Evolutionary conservation across 208 protist species (phyloP).

Genomic region (Acanthamoeba divionensis): DNA sequence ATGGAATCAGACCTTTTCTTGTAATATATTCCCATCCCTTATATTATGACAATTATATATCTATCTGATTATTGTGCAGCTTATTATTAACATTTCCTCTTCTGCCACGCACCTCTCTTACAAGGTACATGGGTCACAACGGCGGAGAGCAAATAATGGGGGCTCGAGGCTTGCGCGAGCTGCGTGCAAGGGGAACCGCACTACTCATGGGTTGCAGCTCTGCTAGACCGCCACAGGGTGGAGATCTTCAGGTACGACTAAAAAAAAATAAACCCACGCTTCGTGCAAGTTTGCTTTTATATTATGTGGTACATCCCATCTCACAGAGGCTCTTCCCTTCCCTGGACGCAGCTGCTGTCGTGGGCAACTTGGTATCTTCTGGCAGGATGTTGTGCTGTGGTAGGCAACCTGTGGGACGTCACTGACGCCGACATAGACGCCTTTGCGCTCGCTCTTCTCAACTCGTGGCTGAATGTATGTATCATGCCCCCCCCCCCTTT

Average conservation of each 20-base stretch:
- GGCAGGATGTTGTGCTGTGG: slow-evolving; percentile 69
- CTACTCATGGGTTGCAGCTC: slow-evolving; percentile 80
- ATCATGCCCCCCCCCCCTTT: too few species aligned
- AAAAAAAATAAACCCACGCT: too few species aligned
- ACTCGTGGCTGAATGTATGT: slow-evolving; percentile 68
- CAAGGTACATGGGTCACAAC: slow-evolving; percentile 70
- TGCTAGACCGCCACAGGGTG: slow-evolving; percentile 58
- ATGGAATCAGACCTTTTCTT: slow-evolving; percentile 51
- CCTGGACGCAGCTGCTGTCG: too few species aligned
- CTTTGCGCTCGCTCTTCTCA: slow-evolving; percentile 68
- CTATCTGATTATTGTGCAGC: background rate
- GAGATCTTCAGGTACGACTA: too few species aligned
- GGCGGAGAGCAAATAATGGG: slow-evolving; percentile 56
- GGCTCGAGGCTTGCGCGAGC: background rate
- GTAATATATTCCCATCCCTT: background rate
- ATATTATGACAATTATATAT: background rate
- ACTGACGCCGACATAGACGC: slow-evolving; percentile 85
- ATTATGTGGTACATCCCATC: too few species aligned
- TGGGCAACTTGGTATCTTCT: slow-evolving; percentile 66
- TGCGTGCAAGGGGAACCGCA: slow-evolving; percentile 40
- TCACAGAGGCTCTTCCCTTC: slow-evolving; percentile 55
- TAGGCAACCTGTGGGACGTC: slow-evolving; percentile 87
- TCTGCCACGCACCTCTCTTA: background rate
- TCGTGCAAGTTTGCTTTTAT: too few species aligned
- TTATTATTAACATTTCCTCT: background rate